phyloP scores from a whole-genome alignment of 108 stramenopile genomes.

The Hondaea fermentalgiana region DNA sequence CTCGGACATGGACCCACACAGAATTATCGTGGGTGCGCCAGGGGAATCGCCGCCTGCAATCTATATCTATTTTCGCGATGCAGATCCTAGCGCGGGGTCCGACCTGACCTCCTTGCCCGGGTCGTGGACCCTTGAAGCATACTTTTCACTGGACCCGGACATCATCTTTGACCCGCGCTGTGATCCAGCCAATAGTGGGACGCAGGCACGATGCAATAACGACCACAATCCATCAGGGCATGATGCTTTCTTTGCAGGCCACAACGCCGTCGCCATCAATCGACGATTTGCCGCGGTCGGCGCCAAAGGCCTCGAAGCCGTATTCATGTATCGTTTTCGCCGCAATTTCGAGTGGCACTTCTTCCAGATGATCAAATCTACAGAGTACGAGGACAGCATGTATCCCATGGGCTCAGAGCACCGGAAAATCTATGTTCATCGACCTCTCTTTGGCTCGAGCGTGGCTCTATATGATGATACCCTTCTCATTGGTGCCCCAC shows the following conservation, averaged over 20 bases:
- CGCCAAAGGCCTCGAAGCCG: conserved; percentile 43
- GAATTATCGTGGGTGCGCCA: neutral
- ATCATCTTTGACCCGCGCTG: neutral
- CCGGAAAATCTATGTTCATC: conserved; percentile 25
- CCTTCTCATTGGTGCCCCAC: conserved; percentile 45
- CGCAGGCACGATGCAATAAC: neutral
- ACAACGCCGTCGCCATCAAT: conserved; percentile 31
- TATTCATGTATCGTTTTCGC: conserved; percentile 29
- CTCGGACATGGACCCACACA: neutral
- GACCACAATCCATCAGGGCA: neutral
- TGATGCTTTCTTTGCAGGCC: neutral
- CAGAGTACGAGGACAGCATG: conserved; percentile 60
- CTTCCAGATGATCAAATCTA: neutral
- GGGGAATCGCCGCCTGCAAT: neutral
- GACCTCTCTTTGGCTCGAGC: conserved; percentile 57
- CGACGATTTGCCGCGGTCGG: conserved; percentile 49
- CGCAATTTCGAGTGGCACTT: neutral
- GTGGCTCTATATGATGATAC: conserved; percentile 42
- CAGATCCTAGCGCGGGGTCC: neutral
- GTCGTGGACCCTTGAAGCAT: neutral
- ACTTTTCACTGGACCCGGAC: neutral
- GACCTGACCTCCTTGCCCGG: neutral
- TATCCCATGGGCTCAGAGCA: conserved; percentile 27
- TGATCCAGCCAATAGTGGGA: neutral
- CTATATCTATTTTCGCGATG: neutral